Evolutionary conservation across 805 yeast species (phyloP).

Genomic region (Metschnikowia koreensis): DNA sequence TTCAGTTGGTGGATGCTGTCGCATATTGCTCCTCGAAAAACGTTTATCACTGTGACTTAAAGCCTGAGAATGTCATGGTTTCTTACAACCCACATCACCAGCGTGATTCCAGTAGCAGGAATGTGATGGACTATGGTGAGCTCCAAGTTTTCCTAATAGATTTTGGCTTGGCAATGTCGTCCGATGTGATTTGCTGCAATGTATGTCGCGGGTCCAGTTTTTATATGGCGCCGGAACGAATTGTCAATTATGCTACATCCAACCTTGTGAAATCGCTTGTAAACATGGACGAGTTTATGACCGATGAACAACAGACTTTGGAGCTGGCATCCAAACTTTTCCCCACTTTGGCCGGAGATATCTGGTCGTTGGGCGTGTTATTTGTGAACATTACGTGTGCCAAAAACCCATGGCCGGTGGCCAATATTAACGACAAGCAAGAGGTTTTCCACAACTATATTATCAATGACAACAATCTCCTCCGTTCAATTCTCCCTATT

Average conservation of each 20-base stretch:
- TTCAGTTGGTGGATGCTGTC: slow-evolving; percentile 39
- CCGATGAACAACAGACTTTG: slow-evolving; percentile 14
- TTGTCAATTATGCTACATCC: slow-evolving; percentile 44
- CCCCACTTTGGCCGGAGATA: slow-evolving; percentile 77
- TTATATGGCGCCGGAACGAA: slow-evolving; percentile 91
- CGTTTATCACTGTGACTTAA: slow-evolving; percentile 43
- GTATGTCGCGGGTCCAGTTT: slow-evolving; percentile 84
- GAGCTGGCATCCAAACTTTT: slow-evolving; percentile 35
- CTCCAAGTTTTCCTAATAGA: slow-evolving; percentile 67
- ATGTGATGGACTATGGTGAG: slow-evolving; percentile 43
- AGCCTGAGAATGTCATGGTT: slow-evolving; percentile 43
- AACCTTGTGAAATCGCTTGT: slow-evolving; percentile 25
- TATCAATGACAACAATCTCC: slow-evolving; percentile 47
- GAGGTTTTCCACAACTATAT: slow-evolving; percentile 63
- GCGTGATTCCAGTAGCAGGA: slow-evolving; percentile 14
- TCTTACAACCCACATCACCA: slow-evolving; percentile 27
- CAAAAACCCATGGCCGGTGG: slow-evolving; percentile 89
- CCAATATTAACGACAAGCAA: slow-evolving; percentile 54
- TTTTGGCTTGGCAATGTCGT: slow-evolving; percentile 81
- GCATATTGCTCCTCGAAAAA: slow-evolving; percentile 31
- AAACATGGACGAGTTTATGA: slow-evolving; percentile 29
- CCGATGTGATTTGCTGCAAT: slow-evolving; percentile 56
- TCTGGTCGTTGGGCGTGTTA: slow-evolving; percentile 85
- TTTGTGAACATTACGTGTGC: slow-evolving; percentile 77
- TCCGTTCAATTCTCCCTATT: slow-evolving; percentile 70